These are phyloP conservation scores for Penicillium parvum DNA, from an alignment of 495 filamentous ascomycete species.

Conservation along the genomic window DNA sequence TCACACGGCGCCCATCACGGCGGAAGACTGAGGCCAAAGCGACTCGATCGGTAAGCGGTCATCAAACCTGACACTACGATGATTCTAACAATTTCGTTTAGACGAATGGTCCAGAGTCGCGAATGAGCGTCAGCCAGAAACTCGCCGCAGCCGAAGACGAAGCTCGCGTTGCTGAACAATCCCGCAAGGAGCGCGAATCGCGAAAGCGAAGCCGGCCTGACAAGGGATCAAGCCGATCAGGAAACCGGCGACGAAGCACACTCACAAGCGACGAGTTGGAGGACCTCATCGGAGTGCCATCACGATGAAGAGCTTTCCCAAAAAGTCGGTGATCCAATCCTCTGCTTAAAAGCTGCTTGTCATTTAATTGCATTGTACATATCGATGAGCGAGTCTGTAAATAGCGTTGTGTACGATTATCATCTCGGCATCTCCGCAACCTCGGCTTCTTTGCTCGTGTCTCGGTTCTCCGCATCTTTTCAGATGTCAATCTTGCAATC, in stretches of 20 bases:
- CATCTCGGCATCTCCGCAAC: slow-evolving; percentile 3
- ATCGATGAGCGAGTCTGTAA: slow-evolving; percentile 11
- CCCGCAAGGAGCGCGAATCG: slow-evolving; percentile 41
- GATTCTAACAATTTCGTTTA: slow-evolving; percentile 12
- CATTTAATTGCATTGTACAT: slow-evolving; percentile 27
- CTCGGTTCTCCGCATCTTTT: slow-evolving; percentile 7
- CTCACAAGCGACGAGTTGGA: slow-evolving; percentile 69
- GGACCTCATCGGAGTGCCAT: slow-evolving; percentile 49
- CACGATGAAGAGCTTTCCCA: slow-evolving; percentile 17
- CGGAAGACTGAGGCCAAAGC: slow-evolving; percentile 31
- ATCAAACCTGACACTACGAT: neutral
- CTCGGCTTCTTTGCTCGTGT: neutral
- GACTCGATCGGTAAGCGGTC: slow-evolving; percentile 31
- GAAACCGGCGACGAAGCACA: slow-evolving; percentile 61
- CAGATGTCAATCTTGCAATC: neutral
- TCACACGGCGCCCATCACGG: slow-evolving; percentile 32
- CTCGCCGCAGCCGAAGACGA: slow-evolving; percentile 45
- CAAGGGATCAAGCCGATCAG: slow-evolving; percentile 39
- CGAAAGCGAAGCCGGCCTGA: slow-evolving; percentile 40
- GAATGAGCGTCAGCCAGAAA: slow-evolving; percentile 40
- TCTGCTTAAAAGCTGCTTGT: too few species aligned
- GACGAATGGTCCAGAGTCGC: slow-evolving; percentile 15
- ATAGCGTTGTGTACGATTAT: too few species aligned
- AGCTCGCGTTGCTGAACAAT: slow-evolving; percentile 36
- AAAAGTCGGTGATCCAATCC: too few species aligned